Evolutionary conservation across 2,329 filamentous ascomycete species (phyloP), one percentile per base, ranked within the genome.

Genomic region (Beauveria scarabaeidicola): DNA sequence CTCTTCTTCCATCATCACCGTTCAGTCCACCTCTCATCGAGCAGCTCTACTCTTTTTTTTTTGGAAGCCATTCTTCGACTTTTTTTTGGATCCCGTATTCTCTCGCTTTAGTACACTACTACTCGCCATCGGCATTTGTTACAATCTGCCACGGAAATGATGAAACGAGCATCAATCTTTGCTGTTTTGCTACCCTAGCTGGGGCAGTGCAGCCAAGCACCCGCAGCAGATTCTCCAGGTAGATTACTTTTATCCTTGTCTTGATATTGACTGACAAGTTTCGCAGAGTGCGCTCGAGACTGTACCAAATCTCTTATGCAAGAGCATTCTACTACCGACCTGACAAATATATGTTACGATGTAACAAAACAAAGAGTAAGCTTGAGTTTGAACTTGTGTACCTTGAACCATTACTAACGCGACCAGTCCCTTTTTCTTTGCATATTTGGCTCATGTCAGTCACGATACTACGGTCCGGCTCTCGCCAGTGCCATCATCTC

Each of bases 21-120:
- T 63, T 64, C 63, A 52, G 50, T 61, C 62, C 40, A 63, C 63
- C 62, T 63, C 55, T 55, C 66, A 61, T 64, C 62, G 65, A 63
- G 29, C 63, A 66, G 63, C 64, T 63, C 64, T 61, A 65, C 61
- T 61, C 29, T 64, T 63, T 64, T 66, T 62, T 66, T 63, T 66
- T 36, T 63, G 65, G 62, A 67, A 62, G 58, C 55, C 58, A 43
- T 64, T 65, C 63, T 61, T 63, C 60, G 64, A n/a, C 48, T 64
- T 70, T 69, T 73, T 72, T 70, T 74, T 72, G 69, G 70, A 69
- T 66, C 64, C 57, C 61, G 41, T 54, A 59, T 61, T 53, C 53
- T 21, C 36, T 61, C 54, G 50, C 48, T 53, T 70, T 70, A 69
- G 67, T 60, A 65, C 64, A 52, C 36, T 40, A 56, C 44, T 50